phyloP scores from a whole-genome alignment of 441 rosid genomes.

The Mallotus repandus region DNA sequence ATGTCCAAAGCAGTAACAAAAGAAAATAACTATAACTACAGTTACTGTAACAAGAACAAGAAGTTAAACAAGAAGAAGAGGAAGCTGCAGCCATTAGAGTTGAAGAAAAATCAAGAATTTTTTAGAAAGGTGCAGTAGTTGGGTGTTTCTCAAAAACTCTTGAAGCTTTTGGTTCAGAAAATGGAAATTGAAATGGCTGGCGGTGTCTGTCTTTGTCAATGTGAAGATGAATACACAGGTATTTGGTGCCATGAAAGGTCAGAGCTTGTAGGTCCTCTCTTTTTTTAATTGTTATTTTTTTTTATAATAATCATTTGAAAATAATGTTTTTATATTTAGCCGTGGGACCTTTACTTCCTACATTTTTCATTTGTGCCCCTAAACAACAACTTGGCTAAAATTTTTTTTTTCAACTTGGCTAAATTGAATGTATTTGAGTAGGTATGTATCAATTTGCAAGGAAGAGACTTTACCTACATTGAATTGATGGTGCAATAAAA shows the following conservation, averaged over 20 bases:
- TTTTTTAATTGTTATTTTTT: background rate
- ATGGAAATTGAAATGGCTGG: background rate
- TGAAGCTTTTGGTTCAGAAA: no score
- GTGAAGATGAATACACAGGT: conserved; percentile 17
- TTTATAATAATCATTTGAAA: no score
- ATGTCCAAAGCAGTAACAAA: background rate
- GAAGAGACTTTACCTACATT: no score
- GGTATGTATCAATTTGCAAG: no score
- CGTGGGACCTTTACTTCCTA: background rate
- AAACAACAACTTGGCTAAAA: no score
- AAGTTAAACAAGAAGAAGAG: conserved; percentile 3
- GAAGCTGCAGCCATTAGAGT: no score
- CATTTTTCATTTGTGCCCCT: background rate
- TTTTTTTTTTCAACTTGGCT: no score
- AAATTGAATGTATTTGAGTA: background rate
- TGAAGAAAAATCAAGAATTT: no score
- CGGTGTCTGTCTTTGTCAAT: background rate
- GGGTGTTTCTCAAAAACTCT: no score
- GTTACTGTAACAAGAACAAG: conserved; percentile 6
- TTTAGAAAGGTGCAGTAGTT: no score
- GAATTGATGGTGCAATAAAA: no score
- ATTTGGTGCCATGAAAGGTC: conserved; percentile 14
- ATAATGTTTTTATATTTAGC: background rate
- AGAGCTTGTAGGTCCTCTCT: conserved; percentile 12
- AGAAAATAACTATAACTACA: background rate